A percentile compares a stretch with the other conserved stretches of the same genome.
Conservation (phyloP, 345 rosid species). For the Pistacia vera region DNA sequence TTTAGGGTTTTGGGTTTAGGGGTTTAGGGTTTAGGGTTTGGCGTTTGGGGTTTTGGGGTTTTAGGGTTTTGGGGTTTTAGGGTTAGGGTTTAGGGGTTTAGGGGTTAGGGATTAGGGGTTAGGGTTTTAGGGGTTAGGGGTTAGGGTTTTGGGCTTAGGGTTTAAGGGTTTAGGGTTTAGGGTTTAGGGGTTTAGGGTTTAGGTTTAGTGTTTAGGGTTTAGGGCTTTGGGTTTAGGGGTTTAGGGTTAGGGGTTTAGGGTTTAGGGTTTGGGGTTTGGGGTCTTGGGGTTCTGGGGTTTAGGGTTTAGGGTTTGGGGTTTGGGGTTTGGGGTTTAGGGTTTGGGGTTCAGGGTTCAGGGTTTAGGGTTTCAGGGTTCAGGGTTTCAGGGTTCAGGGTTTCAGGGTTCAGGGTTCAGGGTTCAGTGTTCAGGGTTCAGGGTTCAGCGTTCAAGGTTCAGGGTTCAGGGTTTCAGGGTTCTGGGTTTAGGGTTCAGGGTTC, state of each 20-base stretch:
- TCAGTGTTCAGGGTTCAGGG: slow-evolving; percentile 20
- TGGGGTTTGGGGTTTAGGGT: slow-evolving; percentile 15
- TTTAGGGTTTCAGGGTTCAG: slow-evolving; percentile 22
- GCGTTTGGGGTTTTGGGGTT: slow-evolving; percentile 19
- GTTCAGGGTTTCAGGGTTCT: slow-evolving; percentile 10
- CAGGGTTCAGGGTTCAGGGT: slow-evolving; percentile 22
- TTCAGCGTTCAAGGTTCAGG: slow-evolving; percentile 8
- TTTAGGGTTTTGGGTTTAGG: slow-evolving; percentile 23
- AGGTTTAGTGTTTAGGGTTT: slow-evolving; percentile 23
- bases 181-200: slow-evolving; percentile 23
- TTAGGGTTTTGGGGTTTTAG: slow-evolving; percentile 15
- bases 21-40: slow-evolving; percentile 19
- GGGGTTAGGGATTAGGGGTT: slow-evolving; percentile 19
- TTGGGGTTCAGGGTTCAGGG: slow-evolving; percentile 18
- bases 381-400: slow-evolving; percentile 22
- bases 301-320: slow-evolving; percentile 18
- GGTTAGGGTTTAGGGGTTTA: slow-evolving; percentile 13
- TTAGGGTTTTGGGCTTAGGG: slow-evolving; percentile 22
- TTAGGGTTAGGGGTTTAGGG: slow-evolving; percentile 21
- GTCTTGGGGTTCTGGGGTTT: slow-evolving; percentile 15
- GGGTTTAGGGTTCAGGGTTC: slow-evolving; percentile 17
- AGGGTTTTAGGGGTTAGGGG: slow-evolving; percentile 22
- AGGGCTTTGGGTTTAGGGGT: slow-evolving; percentile 19
- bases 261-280: slow-evolving; percentile 22
- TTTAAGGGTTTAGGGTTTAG: slow-evolving; percentile 22